Conservation (phyloP, 345 rosid genomes). For the Hypericum androsaemum region DNA sequence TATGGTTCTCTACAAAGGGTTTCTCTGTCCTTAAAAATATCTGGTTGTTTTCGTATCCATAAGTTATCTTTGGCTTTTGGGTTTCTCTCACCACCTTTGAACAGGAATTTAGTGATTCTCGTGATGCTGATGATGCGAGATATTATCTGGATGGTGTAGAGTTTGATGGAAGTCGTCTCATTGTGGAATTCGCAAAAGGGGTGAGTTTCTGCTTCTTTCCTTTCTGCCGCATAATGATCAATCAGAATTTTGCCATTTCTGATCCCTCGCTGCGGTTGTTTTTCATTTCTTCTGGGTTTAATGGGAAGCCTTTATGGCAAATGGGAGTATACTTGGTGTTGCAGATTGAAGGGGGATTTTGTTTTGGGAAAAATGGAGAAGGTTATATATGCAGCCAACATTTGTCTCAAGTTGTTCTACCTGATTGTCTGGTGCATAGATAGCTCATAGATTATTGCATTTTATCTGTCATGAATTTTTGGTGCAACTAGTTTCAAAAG, state of each 20-base stretch:
- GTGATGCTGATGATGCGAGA: slow-evolving; percentile 96
- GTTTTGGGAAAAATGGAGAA: too few species aligned
- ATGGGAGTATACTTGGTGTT: too few species aligned
- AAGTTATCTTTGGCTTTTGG: slow-evolving; percentile 16
- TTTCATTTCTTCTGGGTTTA: too few species aligned
- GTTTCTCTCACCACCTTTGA: slow-evolving; percentile 2
- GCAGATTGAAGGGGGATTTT: too few species aligned
- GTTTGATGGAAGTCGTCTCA: slow-evolving; percentile 78
- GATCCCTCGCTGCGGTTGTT: not conserved
- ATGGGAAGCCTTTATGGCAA: too few species aligned
- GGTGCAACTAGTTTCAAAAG: too few species aligned
- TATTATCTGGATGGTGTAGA: slow-evolving; percentile 69
- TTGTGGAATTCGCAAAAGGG: slow-evolving; percentile 88
- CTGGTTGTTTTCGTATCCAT: slow-evolving; percentile 12
- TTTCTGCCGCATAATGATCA: not conserved
- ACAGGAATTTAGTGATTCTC: slow-evolving; percentile 92
- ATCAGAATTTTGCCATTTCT: not conserved
- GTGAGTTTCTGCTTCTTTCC: slow-evolving; percentile 21
- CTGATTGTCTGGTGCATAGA: too few species aligned
- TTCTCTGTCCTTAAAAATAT: not conserved
- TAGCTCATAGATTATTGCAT: too few species aligned
- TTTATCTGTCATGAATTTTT: too few species aligned
- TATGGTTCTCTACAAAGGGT: not conserved
- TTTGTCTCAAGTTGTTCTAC: too few species aligned
- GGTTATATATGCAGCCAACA: too few species aligned